Base-by-base conservation (phyloP, 768 basidiomycete genomes). In the Cyclocybe aegerita region DNA sequence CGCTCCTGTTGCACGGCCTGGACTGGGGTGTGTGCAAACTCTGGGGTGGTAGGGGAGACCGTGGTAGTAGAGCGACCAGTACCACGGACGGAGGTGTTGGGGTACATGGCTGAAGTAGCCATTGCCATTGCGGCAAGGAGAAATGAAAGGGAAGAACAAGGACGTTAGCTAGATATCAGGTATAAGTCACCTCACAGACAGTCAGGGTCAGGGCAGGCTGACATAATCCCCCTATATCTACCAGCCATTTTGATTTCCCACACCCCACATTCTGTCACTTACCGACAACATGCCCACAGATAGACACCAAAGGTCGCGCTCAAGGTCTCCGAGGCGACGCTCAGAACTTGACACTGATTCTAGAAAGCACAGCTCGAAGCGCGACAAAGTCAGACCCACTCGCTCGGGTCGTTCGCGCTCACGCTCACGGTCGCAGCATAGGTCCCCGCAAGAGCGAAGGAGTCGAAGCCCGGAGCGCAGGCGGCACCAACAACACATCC, bases 401-500 rank as follows among this genome's bases (percentile, higher is more conserved):
- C 59, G 53, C 42, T 60, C 60, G 48, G 35, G 43, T 10, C 56
- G 49, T 36, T 59, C 60, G 12, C 57, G 59, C 46, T 63, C 64
- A 46, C 57, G 66, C 11, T 65, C 65, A 39, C 57, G 55, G 23
- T 60, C 62, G 23, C 23, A 23, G 23, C 23, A 23, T n/a, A 59
- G 55, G 48, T 62, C 62, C 33, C 56, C 61, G 4, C 48, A 54
- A 10, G 59, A 56, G 40, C 63, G 67, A 42, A 58, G 65, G 16
- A 71, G 69, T 51, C 61, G 64, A 29, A 72, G 71, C 50, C 66
- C 66, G 42, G 51, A 49, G 11, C 62, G 58, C 49, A 70, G 70
- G 50, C 60, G 66, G 44, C 61, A 60, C 41, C 67, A 62, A 43
- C 54, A 64, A 50, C 55, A 49, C 39, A 51, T 52, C 36, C 58